Base-by-base conservation (phyloP, 345 rosid genomes). In the Eutrema yunnanense region DNA sequence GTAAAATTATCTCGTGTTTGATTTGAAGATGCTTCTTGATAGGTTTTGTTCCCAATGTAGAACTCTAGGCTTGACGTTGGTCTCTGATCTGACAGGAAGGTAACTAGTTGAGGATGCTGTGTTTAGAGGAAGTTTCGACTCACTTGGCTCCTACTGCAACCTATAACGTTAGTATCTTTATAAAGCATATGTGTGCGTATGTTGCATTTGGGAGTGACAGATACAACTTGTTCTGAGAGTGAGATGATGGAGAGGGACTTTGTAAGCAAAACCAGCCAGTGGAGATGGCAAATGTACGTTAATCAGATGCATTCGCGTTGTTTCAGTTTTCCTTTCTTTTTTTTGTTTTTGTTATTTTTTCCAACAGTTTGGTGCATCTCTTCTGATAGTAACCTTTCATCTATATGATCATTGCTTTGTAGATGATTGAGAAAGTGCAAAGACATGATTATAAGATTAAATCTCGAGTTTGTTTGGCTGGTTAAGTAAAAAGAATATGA, bases 131-230 rank as follows among this genome's bases (percentile, higher is more conserved):
- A 44, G 59, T 62, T 62, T 69, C 3, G 57, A 46, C 37, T 54
- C 74, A 38, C 43, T 37, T 62, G 44, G 59, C 70, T 69, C 70
- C 74, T 62, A 68, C 13, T 69, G 70, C 74, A 62, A 75, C 44
- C 16, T 69, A 44, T 53, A 53, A 44, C 51, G 29, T 52, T 42
- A 61, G 51, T 75, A 44, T 68, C 47, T 62, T 47, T 61, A 47
- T 68, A 69, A 61, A 51, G 32, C 32, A 32, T 68, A 16, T 68
- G 50, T 75, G 50, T 75, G 49, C 46, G 4, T 75, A 62, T 75
- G 57, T 53, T 62, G 65, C 60, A 62, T 75, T 47, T 62, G 73
- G 73, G 78, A 75, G 78, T 67, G 50, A 60, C 53, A 51, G 54
- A 59, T 44, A 54, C 64, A 14, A 74, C 34, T 60, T 67, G 41